Evolutionary conservation across 495 filamentous ascomycete genomes (phyloP), one percentile per base, ranked within the genome.

Genomic region (Penicillium mononematosum): DNA sequence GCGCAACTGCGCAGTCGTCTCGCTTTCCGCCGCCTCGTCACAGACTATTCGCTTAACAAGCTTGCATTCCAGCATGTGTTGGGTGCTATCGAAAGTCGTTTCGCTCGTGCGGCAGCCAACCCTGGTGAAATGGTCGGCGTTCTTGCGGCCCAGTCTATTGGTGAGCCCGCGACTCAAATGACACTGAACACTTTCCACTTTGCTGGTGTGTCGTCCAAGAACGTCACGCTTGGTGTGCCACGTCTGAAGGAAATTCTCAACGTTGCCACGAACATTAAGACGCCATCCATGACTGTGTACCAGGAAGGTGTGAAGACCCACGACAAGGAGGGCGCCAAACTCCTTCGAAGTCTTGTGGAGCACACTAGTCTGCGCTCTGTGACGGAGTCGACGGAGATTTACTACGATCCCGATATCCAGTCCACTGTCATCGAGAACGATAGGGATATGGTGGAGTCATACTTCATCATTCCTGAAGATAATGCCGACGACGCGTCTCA

Each of bases 181-280:
- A 99, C 94, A 0, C 74, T 99, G 46, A 99, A 99, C 75, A 99
- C 94, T 27, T 99, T 99, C 86, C 94, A 99, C 82, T 98, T 99
- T 75, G 91, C 94, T 72, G 94, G 94, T 95, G 91, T 98, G 43
- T 95, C 95, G 2, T 96, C 94, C 22, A 99, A 99, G 86, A 99
- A 98, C 81, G 91, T 98, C 48, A 99, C 94, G 22, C 88, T 98
- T 51, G 94, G 94, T 89, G 94, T 99, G 24, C 94, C 94, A 46
- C 92, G 94, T 83, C 81, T 99, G 19, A 99, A 99, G 83, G 94
- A 99, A 75, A 98, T 99, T 84, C 78, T 99, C 38, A 98, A 99
- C 69, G 89, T 98, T 42, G 93, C 94, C 3, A 89, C 85, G 56
- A 95, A 97, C 68, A 96, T 99, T 79, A 99, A 99, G 81, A 99